Conservation (phyloP, 1,284 basidiomycete species). For the Trichosporon coremiiforme region DNA sequence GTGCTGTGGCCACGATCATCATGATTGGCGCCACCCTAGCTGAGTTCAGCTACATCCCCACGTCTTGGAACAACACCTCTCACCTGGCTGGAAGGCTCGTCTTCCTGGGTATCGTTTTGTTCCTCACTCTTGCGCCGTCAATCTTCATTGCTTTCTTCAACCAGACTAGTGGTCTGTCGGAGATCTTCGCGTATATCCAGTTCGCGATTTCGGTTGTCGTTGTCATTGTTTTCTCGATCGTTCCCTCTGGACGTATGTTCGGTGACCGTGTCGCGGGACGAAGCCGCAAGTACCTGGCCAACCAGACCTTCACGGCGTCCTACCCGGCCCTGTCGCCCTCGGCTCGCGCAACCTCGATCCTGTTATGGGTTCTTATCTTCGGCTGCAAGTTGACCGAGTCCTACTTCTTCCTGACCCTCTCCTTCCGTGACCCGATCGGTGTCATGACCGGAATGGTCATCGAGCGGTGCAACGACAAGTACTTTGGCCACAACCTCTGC, state of each 20-base stretch:
- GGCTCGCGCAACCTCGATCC: slow-evolving; percentile 68
- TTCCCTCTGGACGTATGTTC: slow-evolving; percentile 87
- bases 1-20: slow-evolving; percentile 83
- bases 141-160: slow-evolving; percentile 83
- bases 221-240: slow-evolving; percentile 77
- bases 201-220: slow-evolving; percentile 83
- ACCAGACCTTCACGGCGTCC: slow-evolving; percentile 92
- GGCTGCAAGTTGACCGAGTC: slow-evolving; percentile 92
- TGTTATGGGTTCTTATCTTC: slow-evolving; percentile 86
- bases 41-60: slow-evolving; percentile 93
- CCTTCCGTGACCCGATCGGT: slow-evolving; percentile 84
- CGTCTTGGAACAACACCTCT: slow-evolving; percentile 95
- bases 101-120: slow-evolving; percentile 81
- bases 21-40: slow-evolving; percentile 90
- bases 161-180: slow-evolving; percentile 65
- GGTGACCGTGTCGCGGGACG: slow-evolving; percentile 92
- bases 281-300: slow-evolving; percentile 89
- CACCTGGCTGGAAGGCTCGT: slow-evolving; percentile 83
- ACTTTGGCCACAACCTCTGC: slow-evolving; percentile 78
- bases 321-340: slow-evolving; percentile 72
- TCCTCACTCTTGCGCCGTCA: slow-evolving; percentile 81
- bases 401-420: slow-evolving; percentile 91
- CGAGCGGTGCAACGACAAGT: slow-evolving; percentile 78
- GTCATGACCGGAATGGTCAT: slow-evolving; percentile 94
- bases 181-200: slow-evolving; percentile 88